phyloP scores from a whole-genome alignment of 768 basidiomycete genomes.

The Mycena chlorophos region DNA sequence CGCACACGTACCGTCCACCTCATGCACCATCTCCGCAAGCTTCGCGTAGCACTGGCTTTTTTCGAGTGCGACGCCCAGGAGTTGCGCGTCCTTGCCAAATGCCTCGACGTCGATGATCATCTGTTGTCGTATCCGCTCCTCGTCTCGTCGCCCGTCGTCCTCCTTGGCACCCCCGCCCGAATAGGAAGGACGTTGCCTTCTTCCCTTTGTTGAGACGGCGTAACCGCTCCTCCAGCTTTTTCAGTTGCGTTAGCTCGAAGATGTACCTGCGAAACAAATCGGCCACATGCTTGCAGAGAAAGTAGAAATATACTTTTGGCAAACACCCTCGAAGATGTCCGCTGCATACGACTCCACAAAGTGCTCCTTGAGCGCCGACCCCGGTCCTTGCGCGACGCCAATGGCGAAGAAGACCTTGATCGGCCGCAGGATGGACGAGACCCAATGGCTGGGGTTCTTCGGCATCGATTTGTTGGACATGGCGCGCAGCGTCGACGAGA shows the following conservation, averaged over 20 bases:
- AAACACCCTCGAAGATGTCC: slow-evolving; percentile 71
- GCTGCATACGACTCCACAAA: slow-evolving; percentile 52
- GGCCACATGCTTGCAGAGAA: background rate
- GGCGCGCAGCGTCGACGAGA: slow-evolving; percentile 88
- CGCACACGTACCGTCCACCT: too few species aligned
- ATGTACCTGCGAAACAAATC: slow-evolving; percentile 69
- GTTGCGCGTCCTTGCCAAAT: slow-evolving; percentile 74
- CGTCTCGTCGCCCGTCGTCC: slow-evolving; percentile 77
- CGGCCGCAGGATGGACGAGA: slow-evolving; percentile 78
- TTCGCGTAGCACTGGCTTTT: slow-evolving; percentile 52
- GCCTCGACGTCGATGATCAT: slow-evolving; percentile 85
- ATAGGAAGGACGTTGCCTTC: slow-evolving; percentile 75
- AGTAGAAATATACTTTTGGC: slow-evolving; percentile 50
- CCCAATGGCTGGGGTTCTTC: slow-evolving; percentile 83
- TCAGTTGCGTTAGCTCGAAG: slow-evolving; percentile 81
- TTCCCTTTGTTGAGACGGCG: slow-evolving; percentile 87
- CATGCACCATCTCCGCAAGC: slow-evolving; percentile 62
- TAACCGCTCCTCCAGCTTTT: slow-evolving; percentile 90
- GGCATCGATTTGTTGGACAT: slow-evolving; percentile 74
- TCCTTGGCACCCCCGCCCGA: slow-evolving; percentile 55
- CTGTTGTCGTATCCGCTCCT: slow-evolving; percentile 83
- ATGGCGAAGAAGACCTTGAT: slow-evolving; percentile 72
- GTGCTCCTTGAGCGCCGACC: slow-evolving; percentile 55
- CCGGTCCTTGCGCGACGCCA: slow-evolving; percentile 58
- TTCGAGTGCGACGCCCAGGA: slow-evolving; percentile 66